These are phyloP conservation scores for Dalbergia oliveri DNA, from an alignment of 306 rosid species.

Conservation along the genomic window DNA sequence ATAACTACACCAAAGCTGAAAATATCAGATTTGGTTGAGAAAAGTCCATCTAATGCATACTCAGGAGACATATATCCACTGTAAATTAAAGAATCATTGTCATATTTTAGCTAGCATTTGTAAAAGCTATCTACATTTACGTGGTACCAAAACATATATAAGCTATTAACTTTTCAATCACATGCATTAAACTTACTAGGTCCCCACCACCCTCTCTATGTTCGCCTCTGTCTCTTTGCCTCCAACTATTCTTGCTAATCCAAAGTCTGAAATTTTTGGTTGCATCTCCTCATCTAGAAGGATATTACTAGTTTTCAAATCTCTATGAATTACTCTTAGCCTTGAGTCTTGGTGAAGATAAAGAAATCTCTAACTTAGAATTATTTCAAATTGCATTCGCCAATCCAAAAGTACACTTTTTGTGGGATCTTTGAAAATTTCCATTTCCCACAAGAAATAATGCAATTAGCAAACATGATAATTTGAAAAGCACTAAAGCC, in stretches of 20 bases:
- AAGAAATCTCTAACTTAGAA: conserved; percentile 37
- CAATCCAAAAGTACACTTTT: conserved; percentile 43
- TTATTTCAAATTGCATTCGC: conserved; percentile 55
- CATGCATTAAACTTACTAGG: conserved; percentile 29
- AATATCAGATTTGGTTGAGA: conserved; percentile 57
- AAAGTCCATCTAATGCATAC: conserved; percentile 48
- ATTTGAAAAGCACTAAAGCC: neutral
- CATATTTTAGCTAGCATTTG: neutral
- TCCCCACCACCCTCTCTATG: neutral
- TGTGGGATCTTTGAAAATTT: conserved; percentile 39
- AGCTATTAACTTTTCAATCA: neutral
- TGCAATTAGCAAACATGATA: neutral
- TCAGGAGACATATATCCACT: conserved; percentile 57
- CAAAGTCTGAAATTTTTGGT: conserved; percentile 36
- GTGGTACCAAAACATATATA: neutral
- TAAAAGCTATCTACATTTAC: neutral
- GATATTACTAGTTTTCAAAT: conserved; percentile 40
- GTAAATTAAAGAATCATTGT: neutral
- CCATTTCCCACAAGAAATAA: neutral
- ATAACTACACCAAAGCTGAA: conserved; percentile 63
- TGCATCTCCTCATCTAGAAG: conserved; percentile 38
- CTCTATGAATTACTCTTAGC: conserved; percentile 26
- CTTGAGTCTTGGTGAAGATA: conserved; percentile 41
- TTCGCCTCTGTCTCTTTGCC: conserved; percentile 27
- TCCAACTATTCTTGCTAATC: conserved; percentile 31